Conservation (phyloP, 768 basidiomycete genomes). For the Tulasnella sp. region DNA sequence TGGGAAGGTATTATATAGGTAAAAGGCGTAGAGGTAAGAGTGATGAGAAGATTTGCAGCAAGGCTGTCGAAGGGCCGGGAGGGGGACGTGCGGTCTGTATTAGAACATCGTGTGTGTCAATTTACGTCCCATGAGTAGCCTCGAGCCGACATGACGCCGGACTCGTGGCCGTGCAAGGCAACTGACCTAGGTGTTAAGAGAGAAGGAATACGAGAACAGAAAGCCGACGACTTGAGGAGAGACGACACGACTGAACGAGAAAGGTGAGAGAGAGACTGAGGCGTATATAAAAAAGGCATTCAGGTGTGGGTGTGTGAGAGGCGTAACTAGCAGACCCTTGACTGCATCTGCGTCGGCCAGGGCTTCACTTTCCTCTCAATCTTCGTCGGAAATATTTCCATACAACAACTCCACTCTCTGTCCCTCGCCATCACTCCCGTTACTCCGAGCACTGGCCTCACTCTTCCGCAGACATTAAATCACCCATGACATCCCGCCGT, state of each 20-base stretch:
- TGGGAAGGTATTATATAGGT: neutral
- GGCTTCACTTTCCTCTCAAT: slow-evolving; percentile 3
- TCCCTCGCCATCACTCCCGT: neutral
- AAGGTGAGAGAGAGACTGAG: neutral
- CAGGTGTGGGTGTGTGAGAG: slow-evolving; percentile 11
- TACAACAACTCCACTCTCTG: too few species aligned
- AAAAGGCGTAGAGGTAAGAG: neutral
- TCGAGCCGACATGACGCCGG: neutral
- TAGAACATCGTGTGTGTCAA: neutral
- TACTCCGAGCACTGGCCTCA: neutral
- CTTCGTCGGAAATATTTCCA: slow-evolving; percentile 1
- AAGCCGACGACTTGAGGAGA: neutral
- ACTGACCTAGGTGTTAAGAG: neutral
- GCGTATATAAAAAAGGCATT: neutral
- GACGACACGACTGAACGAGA: neutral
- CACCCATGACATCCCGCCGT: neutral
- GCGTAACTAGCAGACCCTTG: slow-evolving; percentile 1
- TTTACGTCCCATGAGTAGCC: neutral
- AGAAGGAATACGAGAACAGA: neutral
- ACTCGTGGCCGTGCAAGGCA: neutral
- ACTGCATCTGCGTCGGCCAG: neutral
- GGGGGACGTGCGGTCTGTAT: neutral
- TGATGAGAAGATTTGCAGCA: neutral
- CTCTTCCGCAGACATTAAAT: neutral
- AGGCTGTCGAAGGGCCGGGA: neutral